Percentiles rank a stretch among this genome's conserved stretches.
phyloP scores from a whole-genome alignment of 108 stramenopile genomes.

The Nitzschia putrida region DNA sequence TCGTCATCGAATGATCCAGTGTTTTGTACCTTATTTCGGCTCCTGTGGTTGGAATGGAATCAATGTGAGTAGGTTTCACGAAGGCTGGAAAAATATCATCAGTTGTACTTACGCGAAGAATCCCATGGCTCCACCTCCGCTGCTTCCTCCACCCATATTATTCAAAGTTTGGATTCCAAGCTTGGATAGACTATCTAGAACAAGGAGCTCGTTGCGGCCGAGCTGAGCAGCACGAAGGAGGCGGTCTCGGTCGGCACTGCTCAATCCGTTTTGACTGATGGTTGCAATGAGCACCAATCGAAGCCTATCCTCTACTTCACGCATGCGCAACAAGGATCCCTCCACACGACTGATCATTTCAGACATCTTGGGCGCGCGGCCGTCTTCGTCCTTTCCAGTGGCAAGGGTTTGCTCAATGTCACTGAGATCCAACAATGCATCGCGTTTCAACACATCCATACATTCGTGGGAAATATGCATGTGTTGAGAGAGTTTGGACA shows the following conservation, averaged over 20 bases:
- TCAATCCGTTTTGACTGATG: conserved; percentile 78
- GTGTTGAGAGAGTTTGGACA: conserved; percentile 92
- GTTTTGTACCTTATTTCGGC: conserved; percentile 9
- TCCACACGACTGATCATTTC: conserved; percentile 72
- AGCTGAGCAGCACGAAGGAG: conserved; percentile 75
- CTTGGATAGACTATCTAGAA: conserved; percentile 62
- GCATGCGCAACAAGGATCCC: conserved; percentile 46
- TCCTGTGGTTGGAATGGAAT: background rate
- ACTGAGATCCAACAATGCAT: conserved; percentile 72
- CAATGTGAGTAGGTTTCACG: no score
- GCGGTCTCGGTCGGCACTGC: conserved; percentile 55
- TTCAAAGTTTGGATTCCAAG: conserved; percentile 55
- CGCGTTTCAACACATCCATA: conserved; percentile 81
- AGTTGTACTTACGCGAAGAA: conserved; percentile 36
- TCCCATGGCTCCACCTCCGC: conserved; percentile 41
- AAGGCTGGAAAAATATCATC: background rate
- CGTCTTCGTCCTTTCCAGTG: conserved; percentile 89
- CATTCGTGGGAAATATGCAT: conserved; percentile 92
- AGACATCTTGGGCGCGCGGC: conserved; percentile 53
- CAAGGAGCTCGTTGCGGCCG: conserved; percentile 45
- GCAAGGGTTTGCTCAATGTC: conserved; percentile 94
- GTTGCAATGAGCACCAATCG: conserved; percentile 87
- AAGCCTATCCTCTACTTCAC: conserved; percentile 59
- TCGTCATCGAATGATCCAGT: conserved; percentile 51
- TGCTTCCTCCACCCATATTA: conserved; percentile 1